Evolutionary conservation across 2,329 filamentous ascomycete genomes (phyloP).

Genomic region (Thelonectria blattea): DNA sequence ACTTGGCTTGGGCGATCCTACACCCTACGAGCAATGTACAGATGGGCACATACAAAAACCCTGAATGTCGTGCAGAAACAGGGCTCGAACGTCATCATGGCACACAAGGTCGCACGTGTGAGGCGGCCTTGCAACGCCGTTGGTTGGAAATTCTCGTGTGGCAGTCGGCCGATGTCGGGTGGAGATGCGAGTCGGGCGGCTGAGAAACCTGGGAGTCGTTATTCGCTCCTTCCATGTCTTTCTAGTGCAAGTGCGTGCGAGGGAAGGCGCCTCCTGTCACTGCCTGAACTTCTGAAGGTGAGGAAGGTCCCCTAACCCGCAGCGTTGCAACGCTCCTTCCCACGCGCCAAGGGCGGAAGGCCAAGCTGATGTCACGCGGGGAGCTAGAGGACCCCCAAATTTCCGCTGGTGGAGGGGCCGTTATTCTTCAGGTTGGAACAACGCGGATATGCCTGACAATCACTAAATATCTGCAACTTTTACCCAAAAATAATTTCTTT

Average conservation of each 20-base stretch:
- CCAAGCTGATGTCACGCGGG: slow-evolving; percentile 1
- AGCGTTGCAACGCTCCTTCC: not conserved
- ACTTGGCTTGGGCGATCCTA: not conserved
- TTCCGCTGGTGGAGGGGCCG: not conserved
- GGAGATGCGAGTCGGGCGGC: slow-evolving; percentile 22
- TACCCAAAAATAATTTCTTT: not conserved
- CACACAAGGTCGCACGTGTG: slow-evolving; percentile 2
- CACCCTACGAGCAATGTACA: not conserved
- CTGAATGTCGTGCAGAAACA: not conserved
- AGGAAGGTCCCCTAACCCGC: not conserved
- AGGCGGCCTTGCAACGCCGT: not conserved
- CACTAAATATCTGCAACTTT: not conserved
- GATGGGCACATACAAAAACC: not conserved
- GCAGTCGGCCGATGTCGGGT: slow-evolving; percentile 30
- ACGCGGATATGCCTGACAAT: not conserved
- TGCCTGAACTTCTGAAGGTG: too few species aligned
- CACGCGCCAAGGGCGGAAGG: not conserved
- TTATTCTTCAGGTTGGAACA: not conserved
- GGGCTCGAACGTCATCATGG: not conserved
- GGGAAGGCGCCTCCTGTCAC: not conserved
- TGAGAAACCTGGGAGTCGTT: slow-evolving; percentile 29
- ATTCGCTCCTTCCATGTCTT: slow-evolving; percentile 15
- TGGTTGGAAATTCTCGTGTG: slow-evolving; percentile 3
- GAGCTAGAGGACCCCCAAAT: not conserved
- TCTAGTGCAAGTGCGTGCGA: not conserved